A percentile compares a stretch with the other conserved stretches of the same genome.
Conservation (phyloP, 495 filamentous ascomycete genomes). For the Lasiosphaeria hispida region DNA sequence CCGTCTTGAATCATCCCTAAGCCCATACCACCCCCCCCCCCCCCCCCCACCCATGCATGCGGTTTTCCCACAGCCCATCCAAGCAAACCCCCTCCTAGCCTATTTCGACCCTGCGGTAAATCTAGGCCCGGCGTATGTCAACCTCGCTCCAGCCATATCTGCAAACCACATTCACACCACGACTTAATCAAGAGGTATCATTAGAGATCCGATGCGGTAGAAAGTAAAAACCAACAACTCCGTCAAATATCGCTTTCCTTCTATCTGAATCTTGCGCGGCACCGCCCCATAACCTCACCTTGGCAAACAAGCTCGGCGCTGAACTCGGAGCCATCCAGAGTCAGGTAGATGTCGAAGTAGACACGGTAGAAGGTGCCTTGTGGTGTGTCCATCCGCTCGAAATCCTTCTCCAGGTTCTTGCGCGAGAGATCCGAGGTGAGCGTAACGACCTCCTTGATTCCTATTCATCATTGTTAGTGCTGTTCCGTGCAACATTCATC, state of each 20-base stretch:
- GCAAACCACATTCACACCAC: slow-evolving; percentile 9
- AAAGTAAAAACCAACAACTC: slow-evolving; percentile 25
- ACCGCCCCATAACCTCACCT: slow-evolving; percentile 97
- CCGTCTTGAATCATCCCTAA: slow-evolving; percentile 11
- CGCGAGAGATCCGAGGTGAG: slow-evolving; percentile 94
- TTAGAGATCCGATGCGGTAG: slow-evolving; percentile 31
- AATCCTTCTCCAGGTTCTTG: slow-evolving; percentile 98
- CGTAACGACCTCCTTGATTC: slow-evolving; percentile 98
- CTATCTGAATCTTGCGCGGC: slow-evolving; percentile 78
- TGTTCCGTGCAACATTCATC: no score
- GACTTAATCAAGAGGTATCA: slow-evolving; percentile 38
- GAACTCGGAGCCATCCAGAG: slow-evolving; percentile 94
- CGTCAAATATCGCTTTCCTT: slow-evolving; percentile 14
- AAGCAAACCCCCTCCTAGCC: no score
- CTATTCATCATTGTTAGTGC: slow-evolving; percentile 50
- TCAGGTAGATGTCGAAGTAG: slow-evolving; percentile 79
- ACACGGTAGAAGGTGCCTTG: slow-evolving; percentile 97
- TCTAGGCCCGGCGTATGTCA: neutral
- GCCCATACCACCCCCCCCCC: no score
- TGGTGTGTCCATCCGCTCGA: slow-evolving; percentile 98
- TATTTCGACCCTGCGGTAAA: no score
- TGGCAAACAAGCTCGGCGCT: slow-evolving; percentile 98
- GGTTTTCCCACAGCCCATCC: neutral
- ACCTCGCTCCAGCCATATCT: neutral
- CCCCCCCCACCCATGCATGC: neutral